Evolutionary conservation across 148 eudicot species (phyloP), one percentile per base, ranked within the genome.

Genomic region (Drosera capensis): DNA sequence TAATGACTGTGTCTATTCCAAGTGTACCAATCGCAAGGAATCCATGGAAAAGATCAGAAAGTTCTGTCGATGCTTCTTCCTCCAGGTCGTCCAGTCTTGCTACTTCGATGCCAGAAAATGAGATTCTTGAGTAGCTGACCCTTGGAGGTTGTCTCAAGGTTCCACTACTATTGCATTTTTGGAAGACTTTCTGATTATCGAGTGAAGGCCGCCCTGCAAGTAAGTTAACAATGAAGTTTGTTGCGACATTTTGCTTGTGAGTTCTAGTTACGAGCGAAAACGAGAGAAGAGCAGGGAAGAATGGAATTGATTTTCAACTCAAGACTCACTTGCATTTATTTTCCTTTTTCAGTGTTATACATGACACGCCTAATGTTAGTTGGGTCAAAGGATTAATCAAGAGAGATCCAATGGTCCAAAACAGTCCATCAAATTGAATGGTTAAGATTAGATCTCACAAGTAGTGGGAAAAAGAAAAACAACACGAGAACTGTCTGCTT

Each of bases 11-110:
- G 1, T 68, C 86, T 25, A 69, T 57, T 46, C 94, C 97, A 30
- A 88, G 80, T 15, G 97, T 88, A 6, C 97, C 97, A 8, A 88
- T 80, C 24, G 92, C 79, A 38, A 88, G 74, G 51, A 88, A 88
- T 30, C 96, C 97, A 49, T 88, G 81, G 49, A 88, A 88, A 36
- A 67, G 63, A 38, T 77, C 84, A 8, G 79, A 56, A 55, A 63
- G 50, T 1, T 63, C 72, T 39, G 67, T 59, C n/a, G 78, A 58
- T 47, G 67, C 41, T 20, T 75, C 71, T 40, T 65, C 75, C 48
- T 74, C 88, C 1, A 55, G 61, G 48, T 77, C 68, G 20, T 69
- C 70, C 8, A 34, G 54, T 15, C 59, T 54, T 17, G 67, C 67
- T 16, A 72, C 62, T 17, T 72, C 83, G 29, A 66, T 40, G 60